Percentiles rank a stretch among this genome's conserved stretches.
phyloP scores from a whole-genome alignment of 495 filamentous ascomycete genomes.

The Tuber borchii region DNA sequence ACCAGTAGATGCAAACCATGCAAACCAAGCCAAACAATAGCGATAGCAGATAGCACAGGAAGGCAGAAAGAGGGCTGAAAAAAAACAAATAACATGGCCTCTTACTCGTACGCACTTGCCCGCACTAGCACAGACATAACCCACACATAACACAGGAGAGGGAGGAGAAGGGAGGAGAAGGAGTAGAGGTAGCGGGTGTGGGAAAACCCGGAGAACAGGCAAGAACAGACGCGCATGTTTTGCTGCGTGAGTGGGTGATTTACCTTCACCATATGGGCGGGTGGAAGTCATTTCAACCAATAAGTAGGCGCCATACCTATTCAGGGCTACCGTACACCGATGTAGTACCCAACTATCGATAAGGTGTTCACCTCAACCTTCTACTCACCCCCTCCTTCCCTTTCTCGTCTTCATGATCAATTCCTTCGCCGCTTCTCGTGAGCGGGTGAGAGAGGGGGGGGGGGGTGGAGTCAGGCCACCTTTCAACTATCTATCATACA shows the following conservation, averaged over 20 bases:
- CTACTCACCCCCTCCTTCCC: not conserved
- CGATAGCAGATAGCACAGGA: not conserved
- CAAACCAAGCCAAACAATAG: not conserved
- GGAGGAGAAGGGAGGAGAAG: not conserved
- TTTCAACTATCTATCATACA: not conserved
- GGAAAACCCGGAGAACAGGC: not conserved
- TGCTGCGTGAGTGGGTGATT: not conserved
- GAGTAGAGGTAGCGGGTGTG: not conserved
- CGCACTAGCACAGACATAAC: not conserved
- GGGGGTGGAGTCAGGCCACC: not conserved
- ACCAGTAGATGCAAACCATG: not conserved
- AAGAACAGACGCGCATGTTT: not conserved
- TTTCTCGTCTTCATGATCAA: not conserved
- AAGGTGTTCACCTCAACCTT: not conserved
- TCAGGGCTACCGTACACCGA: not conserved
- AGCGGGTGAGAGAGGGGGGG: not conserved
- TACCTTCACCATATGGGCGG: not conserved
- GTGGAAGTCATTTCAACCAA: not conserved
- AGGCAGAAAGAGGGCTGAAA: constrained; percentile 4
- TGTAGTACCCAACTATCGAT: not conserved
- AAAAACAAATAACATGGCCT: not conserved
- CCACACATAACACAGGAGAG: not conserved
- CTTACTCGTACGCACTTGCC: not conserved
- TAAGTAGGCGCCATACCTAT: not conserved
- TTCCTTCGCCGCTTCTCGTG: not conserved